These are phyloP conservation scores for Mucor piriformis DNA, from an alignment of 371 early-diverging fungal genomes.

Conservation along the genomic window DNA sequence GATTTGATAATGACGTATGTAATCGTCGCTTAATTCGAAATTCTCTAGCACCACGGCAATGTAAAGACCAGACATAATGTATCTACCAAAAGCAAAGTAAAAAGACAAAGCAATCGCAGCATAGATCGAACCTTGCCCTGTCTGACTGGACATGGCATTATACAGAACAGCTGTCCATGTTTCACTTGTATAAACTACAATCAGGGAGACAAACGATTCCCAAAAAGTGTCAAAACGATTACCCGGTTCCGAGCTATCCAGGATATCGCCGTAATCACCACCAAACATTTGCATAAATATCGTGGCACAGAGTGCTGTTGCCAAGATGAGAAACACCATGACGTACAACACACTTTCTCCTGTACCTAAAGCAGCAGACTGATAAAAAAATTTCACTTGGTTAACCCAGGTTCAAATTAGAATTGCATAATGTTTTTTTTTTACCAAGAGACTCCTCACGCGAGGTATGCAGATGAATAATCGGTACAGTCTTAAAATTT, in stretches of 20 bases:
- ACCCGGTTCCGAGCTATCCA: constrained; percentile 22
- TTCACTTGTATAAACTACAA: constrained; percentile 63
- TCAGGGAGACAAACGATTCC: constrained; percentile 50
- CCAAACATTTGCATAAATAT: constrained; percentile 56
- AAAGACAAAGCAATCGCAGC: constrained; percentile 50
- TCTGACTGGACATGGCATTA: constrained; percentile 56
- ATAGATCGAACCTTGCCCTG: constrained; percentile 45
- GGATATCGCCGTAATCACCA: constrained; percentile 40
- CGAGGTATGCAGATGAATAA: constrained; percentile 60
- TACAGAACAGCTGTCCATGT: constrained; percentile 63
- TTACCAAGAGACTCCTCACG: constrained; percentile 53
- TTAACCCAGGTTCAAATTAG: background rate
- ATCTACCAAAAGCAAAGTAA: constrained; percentile 61
- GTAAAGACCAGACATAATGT: constrained; percentile 65
- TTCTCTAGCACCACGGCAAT: constrained; percentile 69
- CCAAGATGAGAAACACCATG: constrained; percentile 40
- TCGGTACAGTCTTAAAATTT: constrained; percentile 54
- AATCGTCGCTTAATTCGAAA: constrained; percentile 64
- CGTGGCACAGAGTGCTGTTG: constrained; percentile 44
- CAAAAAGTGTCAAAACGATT: constrained; percentile 52
- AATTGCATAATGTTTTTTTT: background rate
- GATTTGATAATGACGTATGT: constrained; percentile 62
- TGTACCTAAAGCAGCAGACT: constrained; percentile 48
- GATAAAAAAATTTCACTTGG: background rate
- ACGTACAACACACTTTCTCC: constrained; percentile 55